Conservation (phyloP, 176 grass and related monocot species). For the Panicum miliaceum region DNA sequence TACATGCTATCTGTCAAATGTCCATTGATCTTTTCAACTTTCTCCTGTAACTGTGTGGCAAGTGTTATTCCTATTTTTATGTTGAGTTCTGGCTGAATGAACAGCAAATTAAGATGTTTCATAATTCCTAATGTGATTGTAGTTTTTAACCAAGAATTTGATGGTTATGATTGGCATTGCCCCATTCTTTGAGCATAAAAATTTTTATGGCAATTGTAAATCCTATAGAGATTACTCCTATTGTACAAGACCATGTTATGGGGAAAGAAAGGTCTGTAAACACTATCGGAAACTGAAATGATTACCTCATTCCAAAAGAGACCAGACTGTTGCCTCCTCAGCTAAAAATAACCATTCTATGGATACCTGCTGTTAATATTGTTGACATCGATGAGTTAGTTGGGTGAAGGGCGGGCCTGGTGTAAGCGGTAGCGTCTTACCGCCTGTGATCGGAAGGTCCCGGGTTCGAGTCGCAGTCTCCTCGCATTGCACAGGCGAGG, state of each 20-base stretch:
- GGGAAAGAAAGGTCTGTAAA: not conserved
- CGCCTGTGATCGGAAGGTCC: no score
- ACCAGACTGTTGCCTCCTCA: slow-evolving; percentile 43
- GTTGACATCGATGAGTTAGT: not conserved
- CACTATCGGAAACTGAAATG: not conserved
- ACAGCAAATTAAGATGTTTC: not conserved
- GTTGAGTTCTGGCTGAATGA: not conserved
- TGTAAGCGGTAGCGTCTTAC: no score
- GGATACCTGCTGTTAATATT: not conserved
- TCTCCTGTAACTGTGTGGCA: not conserved
- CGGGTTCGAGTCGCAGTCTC: no score
- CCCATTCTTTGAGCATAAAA: not conserved
- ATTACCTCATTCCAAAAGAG: slow-evolving; percentile 46
- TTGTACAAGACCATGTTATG: not conserved
- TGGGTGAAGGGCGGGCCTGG: no score
- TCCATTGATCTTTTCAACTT: not conserved
- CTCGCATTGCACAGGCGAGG: no score
- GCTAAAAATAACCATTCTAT: slow-evolving; percentile 15
- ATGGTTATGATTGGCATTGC: no score
- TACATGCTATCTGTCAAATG: not conserved
- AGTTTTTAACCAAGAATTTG: no score
- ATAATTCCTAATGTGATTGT: not conserved
- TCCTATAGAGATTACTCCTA: not conserved
- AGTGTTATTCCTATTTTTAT: not conserved
- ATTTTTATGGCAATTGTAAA: not conserved